These are phyloP conservation scores for Sicyos baderoa DNA, from an alignment of 306 rosid species.

Conservation along the genomic window DNA sequence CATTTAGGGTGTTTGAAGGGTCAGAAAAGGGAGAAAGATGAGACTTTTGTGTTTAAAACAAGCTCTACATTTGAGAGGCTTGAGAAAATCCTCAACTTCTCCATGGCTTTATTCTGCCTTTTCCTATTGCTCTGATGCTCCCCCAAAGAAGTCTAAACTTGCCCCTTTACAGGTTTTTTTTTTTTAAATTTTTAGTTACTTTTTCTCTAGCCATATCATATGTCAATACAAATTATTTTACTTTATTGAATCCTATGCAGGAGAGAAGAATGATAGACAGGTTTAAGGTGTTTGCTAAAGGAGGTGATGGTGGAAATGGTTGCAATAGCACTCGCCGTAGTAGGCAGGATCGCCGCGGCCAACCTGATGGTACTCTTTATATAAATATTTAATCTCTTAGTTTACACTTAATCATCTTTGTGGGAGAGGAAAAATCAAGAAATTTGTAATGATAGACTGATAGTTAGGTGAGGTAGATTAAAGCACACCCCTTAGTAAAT, in stretches of 20 bases:
- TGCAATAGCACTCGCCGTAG: constrained; percentile 67
- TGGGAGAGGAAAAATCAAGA: background rate
- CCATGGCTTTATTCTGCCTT: constrained; percentile 38
- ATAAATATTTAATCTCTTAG: background rate
- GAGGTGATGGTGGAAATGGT: constrained; percentile 88
- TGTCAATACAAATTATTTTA: background rate
- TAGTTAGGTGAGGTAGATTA: background rate
- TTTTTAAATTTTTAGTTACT: background rate
- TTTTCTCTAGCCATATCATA: background rate
- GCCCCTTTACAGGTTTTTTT: constrained; percentile 75
- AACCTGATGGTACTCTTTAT: constrained; percentile 55
- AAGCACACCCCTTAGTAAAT: background rate
- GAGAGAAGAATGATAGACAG: constrained; percentile 87
- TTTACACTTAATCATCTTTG: background rate
- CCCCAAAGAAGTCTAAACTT: constrained; percentile 53
- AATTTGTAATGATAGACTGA: constrained; percentile 7
- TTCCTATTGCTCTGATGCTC: constrained; percentile 40
- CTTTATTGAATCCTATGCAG: constrained; percentile 26
- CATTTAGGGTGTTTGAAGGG: constrained; percentile 17
- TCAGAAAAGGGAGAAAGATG: constrained; percentile 33
- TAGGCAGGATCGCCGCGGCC: constrained; percentile 46
- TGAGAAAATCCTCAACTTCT: constrained; percentile 29
- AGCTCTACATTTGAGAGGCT: constrained; percentile 30
- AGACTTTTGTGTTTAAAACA: constrained; percentile 33
- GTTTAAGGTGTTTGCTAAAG: constrained; percentile 61